Conservation (phyloP, 306 rosid species). For the Glycine tomentella region DNA sequence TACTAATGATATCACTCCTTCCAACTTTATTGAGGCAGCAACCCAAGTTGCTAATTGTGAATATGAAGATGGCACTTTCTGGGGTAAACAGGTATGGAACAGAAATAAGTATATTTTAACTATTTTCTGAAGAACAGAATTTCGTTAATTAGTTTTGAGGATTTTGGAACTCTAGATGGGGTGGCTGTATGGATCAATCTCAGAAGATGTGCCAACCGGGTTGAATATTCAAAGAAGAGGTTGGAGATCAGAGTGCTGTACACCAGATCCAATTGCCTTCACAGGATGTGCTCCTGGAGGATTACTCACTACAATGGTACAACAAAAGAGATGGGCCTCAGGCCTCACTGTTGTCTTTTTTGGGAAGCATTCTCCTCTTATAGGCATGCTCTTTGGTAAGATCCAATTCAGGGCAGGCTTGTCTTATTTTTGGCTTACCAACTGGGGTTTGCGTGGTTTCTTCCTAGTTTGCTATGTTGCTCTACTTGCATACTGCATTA, state of each 20-base stretch:
- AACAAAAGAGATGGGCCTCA: slow-evolving; percentile 75
- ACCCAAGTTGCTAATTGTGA: slow-evolving; percentile 52
- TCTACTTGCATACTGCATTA: slow-evolving; percentile 65
- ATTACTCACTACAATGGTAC: slow-evolving; percentile 60
- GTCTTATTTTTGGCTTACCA: slow-evolving; percentile 55
- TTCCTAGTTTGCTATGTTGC: slow-evolving; percentile 60
- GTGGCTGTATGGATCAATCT: slow-evolving; percentile 62
- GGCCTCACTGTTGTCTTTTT: slow-evolving; percentile 67
- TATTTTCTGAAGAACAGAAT: background rate
- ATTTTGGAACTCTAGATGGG: slow-evolving; percentile 33
- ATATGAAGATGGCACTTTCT: slow-evolving; percentile 62
- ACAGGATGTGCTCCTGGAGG: slow-evolving; percentile 65
- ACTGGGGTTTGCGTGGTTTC: slow-evolving; percentile 53
- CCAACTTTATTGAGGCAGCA: slow-evolving; percentile 50
- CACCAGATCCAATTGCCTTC: slow-evolving; percentile 62
- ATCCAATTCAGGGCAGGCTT: slow-evolving; percentile 61
- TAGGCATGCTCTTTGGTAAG: slow-evolving; percentile 55
- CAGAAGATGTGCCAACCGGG: slow-evolving; percentile 73
- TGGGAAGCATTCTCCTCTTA: slow-evolving; percentile 62
- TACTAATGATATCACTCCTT: slow-evolving; percentile 18
- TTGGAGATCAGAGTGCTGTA: slow-evolving; percentile 63
- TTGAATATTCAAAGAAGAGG: slow-evolving; percentile 63
- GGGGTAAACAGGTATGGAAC: slow-evolving; percentile 68
- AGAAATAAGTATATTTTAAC: background rate
- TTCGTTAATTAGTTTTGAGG: background rate